Evolutionary conservation across 768 basidiomycete genomes (phyloP).

Genomic region (Collybiopsis confluens): DNA sequence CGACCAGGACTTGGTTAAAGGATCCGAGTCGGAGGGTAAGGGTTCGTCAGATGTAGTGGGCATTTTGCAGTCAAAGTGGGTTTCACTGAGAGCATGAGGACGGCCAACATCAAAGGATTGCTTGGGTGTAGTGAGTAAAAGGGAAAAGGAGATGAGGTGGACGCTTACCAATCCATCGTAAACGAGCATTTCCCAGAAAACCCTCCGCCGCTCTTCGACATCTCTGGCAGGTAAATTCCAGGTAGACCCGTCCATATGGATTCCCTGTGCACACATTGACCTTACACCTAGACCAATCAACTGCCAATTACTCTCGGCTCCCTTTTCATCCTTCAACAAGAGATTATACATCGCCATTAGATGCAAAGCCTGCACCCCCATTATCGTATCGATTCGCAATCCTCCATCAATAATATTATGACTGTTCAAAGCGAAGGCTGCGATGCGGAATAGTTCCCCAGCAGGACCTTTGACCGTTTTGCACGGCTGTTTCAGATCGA

Average conservation of each 20-base stretch:
- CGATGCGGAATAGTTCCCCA: constrained; percentile 14
- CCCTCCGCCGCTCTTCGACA: constrained; percentile 18
- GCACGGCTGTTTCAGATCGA: constrained; percentile 15
- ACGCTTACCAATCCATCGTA: constrained; percentile 18
- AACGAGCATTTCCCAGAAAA: constrained; percentile 19
- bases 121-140: not conserved
- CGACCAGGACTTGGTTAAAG: constrained; percentile 12
- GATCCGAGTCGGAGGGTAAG: constrained; percentile 17
- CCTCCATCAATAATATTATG: constrained; percentile 12
- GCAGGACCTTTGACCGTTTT: constrained; percentile 9
- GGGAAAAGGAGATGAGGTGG: not conserved
- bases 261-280: constrained; percentile 20
- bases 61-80: constrained; percentile 21
- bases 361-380: constrained; percentile 18
- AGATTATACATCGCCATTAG: constrained; percentile 18
- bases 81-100: constrained; percentile 16
- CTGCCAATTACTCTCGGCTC: constrained; percentile 20
- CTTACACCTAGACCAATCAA: constrained; percentile 19
- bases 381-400: constrained; percentile 16
- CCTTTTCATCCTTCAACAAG: constrained; percentile 15
- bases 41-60: constrained; percentile 20
- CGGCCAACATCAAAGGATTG: constrained; percentile 21
- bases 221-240: constrained; percentile 17
- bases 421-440: constrained; percentile 13
- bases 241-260: constrained; percentile 19